phyloP scores from a whole-genome alignment of 768 basidiomycete genomes.

The Kwoniella sp. region DNA sequence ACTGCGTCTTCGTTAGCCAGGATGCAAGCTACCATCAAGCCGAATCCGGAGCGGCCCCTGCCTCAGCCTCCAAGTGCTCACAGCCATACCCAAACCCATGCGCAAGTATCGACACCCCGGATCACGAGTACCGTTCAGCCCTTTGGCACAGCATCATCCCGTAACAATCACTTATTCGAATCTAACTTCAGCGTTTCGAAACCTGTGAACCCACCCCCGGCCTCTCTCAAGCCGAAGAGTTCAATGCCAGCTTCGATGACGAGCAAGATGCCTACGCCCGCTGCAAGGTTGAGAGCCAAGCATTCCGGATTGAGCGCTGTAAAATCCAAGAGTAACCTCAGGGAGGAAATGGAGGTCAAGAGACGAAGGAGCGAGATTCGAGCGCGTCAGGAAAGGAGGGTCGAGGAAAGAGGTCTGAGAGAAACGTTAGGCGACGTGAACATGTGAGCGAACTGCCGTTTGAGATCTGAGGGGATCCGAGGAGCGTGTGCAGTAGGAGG shows the following conservation, averaged over 20 bases:
- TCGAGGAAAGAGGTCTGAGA: slow-evolving; percentile 41
- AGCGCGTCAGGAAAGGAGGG: slow-evolving; percentile 38
- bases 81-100: neutral
- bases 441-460: no score
- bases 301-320: slow-evolving; percentile 34
- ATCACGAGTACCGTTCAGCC: slow-evolving; percentile 17
- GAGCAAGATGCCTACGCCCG: slow-evolving; percentile 4
- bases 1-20: slow-evolving; percentile 45
- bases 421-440: slow-evolving; percentile 33
- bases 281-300: slow-evolving; percentile 21
- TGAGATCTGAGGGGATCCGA: no score
- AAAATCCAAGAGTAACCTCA: slow-evolving; percentile 35
- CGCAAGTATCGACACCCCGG: slow-evolving; percentile 3
- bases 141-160: slow-evolving; percentile 26
- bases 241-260: neutral
- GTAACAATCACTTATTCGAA: slow-evolving; percentile 30
- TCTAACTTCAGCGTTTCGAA: slow-evolving; percentile 21
- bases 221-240: neutral
- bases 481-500: no score
- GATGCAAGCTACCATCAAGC: slow-evolving; percentile 51
- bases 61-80: slow-evolving; percentile 10
- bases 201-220: slow-evolving; percentile 2
- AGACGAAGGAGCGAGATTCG: slow-evolving; percentile 34
- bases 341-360: slow-evolving; percentile 36
- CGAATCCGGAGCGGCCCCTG: slow-evolving; percentile 19